Percentiles rank a stretch among this genome's conserved stretches.
These are phyloP conservation scores for Colletotrichum sp. DNA, from an alignment of 2,329 filamentous ascomycete genomes.

Conservation along the genomic window DNA sequence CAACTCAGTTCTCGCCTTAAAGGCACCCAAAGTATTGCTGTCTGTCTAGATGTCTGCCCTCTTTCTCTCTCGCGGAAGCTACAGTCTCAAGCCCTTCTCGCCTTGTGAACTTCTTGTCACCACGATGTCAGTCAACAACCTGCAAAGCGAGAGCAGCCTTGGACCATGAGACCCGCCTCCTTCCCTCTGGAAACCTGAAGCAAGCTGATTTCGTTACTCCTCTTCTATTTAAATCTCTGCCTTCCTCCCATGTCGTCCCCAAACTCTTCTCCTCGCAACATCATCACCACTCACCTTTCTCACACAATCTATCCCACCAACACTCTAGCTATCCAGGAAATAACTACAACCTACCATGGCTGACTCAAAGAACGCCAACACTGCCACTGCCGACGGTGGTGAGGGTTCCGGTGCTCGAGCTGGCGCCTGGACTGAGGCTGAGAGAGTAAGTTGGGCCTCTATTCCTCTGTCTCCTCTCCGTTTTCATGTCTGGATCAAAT, in stretches of 20 bases:
- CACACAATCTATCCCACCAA: not conserved
- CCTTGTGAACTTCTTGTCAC: not conserved
- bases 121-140: not conserved
- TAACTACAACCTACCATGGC: slow-evolving; percentile 25
- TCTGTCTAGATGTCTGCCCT: not conserved
- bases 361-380: slow-evolving; percentile 15
- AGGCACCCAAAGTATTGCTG: not conserved
- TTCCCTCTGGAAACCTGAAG: not conserved
- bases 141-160: not conserved
- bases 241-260: not conserved
- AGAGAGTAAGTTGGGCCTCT: slow-evolving; percentile 31
- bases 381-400: slow-evolving; percentile 11
- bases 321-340: not conserved
- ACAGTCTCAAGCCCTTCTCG: not conserved
- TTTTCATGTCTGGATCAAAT: not conserved
- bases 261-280: not conserved
- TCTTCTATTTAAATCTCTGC: not conserved
- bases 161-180: not conserved
- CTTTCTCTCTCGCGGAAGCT: not conserved
- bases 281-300: not conserved
- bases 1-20: not conserved
- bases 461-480: not conserved
- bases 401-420: slow-evolving; percentile 20
- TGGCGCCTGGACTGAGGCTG: slow-evolving; percentile 39
- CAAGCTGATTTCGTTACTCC: not conserved